These are phyloP conservation scores for Penstemon davidsonii DNA, from an alignment of 257 asterid species.

Conservation along the genomic window DNA sequence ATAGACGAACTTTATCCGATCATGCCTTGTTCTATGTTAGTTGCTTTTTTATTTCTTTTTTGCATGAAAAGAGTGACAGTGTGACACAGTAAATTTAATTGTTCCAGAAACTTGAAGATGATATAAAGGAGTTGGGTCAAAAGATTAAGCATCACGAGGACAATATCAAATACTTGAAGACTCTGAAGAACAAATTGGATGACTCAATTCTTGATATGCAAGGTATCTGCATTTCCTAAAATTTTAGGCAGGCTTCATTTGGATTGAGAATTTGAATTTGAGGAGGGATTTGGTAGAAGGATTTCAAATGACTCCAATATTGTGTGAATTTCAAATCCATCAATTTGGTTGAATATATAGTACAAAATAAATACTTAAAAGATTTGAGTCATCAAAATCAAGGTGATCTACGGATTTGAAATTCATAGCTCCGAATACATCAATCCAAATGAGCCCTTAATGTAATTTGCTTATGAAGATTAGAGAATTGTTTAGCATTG, in stretches of 20 bases:
- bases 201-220: slow-evolving; percentile 52
- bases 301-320: too few relatives aligned
- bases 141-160: slow-evolving; percentile 68
- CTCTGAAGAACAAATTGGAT: slow-evolving; percentile 44
- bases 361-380: too few relatives aligned
- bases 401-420: too few relatives aligned
- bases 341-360: not conserved
- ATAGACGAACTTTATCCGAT: not conserved
- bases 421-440: too few relatives aligned
- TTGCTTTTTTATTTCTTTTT: slow-evolving; percentile 1
- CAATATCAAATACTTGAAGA: slow-evolving; percentile 53
- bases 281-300: too few relatives aligned
- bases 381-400: too few relatives aligned
- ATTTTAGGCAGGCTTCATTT: not conserved
- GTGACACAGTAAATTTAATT: slow-evolving; percentile 12
- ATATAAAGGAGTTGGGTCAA: slow-evolving; percentile 51
- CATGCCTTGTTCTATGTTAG: slow-evolving; percentile 8
- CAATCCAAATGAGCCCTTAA: too few relatives aligned
- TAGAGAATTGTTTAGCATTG: too few relatives aligned
- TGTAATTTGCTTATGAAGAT: too few relatives aligned
- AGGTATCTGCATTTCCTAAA: slow-evolving; percentile 40
- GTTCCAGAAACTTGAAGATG: slow-evolving; percentile 69
- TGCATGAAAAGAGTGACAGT: not conserved
- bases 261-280: not conserved
- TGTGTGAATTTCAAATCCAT: not conserved